Base-by-base conservation (phyloP, 1,284 basidiomycete genomes). In the Ustilago cynodontis region DNA sequence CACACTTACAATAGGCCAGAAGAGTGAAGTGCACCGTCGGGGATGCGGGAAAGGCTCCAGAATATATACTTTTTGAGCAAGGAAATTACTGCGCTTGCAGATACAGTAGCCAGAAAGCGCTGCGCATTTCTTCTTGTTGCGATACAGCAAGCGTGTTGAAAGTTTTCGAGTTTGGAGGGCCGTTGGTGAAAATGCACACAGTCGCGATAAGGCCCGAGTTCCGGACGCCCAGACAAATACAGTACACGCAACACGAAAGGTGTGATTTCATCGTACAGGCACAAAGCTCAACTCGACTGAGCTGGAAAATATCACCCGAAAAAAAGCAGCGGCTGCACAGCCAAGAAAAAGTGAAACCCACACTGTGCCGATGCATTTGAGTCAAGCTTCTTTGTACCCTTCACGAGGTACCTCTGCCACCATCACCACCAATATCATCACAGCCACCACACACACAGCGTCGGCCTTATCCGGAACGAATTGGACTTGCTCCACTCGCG, bases 1-100 rank as follows among this genome's bases (percentile, higher is more conserved):
- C 37, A 37, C 20, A 77, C 74, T 49, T 69, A 77, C 74, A 77
- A 77, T 69, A 77, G 74, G 74, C 74, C 74, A 77, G 74, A 77
- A 77, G 74, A 77, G 74, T 77, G 31, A 50, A 13, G n/a, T 29
- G 41, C 24, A 7, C 45, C 2, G 0, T 1, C 8, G 58, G 52
- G 65, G 50, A 72, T 55, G 74, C 74, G 74, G 62, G 52, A n/a
- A 5, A 10, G 16, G 24, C 39, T 31, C 3, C 10, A 9, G 69
- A 43, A 60, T 77, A 77, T 77, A 77, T 77, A 77, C 65, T 71
- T 50, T 20, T 10, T 1, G n/a, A 16, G 18, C 18, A 41, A 20
- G 28, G 13, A 28, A 51, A 37, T 20, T n/a, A 26, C 29, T 41
- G 47, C 47, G 59, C 47, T n/a, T 66, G 51, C 59, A 43, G 55